Base-by-base conservation (phyloP, 495 filamentous ascomycete species). In the Pseudomonodictys pantanalensis region DNA sequence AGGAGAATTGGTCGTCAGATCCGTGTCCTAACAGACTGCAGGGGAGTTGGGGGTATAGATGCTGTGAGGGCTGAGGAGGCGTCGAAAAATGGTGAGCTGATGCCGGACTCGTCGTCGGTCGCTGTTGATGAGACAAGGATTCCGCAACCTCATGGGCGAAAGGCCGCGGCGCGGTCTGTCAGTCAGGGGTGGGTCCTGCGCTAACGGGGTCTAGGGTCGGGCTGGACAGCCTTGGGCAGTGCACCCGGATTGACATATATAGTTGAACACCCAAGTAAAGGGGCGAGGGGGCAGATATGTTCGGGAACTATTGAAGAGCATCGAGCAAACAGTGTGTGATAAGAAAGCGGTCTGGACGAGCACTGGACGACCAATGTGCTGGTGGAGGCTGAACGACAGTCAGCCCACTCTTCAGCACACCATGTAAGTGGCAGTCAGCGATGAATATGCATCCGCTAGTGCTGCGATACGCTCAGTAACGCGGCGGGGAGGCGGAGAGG, bases 61-160 rank as follows among this genome's bases (percentile, higher is more conserved):
- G 2, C 44, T 22, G 15, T 24, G 30, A 32, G 41, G 49, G 25
- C 22, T 10, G n/a, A 9, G 24, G 15, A 39, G 41, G 42, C 42
- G 53, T 6, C 12, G 55, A 26, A 35, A 29, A 46, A 35, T 48
- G 48, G 28, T 51, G 43, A 28, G 58, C 28, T 53, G 58, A 60
- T 23, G 49, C 35, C 4, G 44, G 26, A 48, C 51, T 61, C 20
- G 29, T 22, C n/a, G 52, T 55, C 32, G n/a, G n/a, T n/a, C n/a
- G n/a, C n/a, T 55, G 22, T 43, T 62, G 58, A 56, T 62, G 58
- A 51, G 51, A 49, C 51, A 32, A 43, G 58, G 58, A 53, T 62
- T 1, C 12, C 20, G 42, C 28, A 22, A 30, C 44, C 26, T 49
- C 29, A 49, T 44, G 24, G 51, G n/a, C 10, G 20, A 3, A 15